Percentiles rank a stretch among this genome's conserved stretches.
Evolutionary conservation across 257 asterid genomes (phyloP).

Genomic region (Solanum paucissectum): DNA sequence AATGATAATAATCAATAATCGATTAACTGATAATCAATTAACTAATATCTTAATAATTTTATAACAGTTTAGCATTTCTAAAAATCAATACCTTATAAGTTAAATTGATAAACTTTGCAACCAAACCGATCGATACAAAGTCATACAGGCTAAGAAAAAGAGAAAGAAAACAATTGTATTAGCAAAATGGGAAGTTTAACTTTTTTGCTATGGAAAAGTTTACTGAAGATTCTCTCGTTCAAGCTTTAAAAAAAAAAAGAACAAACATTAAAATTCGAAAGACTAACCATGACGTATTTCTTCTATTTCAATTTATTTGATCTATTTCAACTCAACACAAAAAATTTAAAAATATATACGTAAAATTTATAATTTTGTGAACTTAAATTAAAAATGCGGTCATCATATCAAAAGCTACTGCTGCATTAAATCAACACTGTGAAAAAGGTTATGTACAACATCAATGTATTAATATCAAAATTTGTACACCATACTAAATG

Average conservation of each 20-base stretch:
- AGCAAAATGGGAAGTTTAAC: too few relatives aligned
- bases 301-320: not conserved
- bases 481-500: constrained; percentile 18
- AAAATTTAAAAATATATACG: too few relatives aligned
- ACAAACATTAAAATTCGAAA: not conserved
- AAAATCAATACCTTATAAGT: not conserved
- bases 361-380: not conserved
- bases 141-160: not conserved
- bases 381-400: not conserved
- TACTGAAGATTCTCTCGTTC: too few relatives aligned
- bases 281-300: not conserved
- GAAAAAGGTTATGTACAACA: constrained; percentile 5
- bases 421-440: not conserved
- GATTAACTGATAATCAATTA: too few relatives aligned
- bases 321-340: not conserved
- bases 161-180: not conserved
- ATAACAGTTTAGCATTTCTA: too few relatives aligned
- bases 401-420: not conserved
- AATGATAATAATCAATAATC: too few relatives aligned
- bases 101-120: too few relatives aligned
- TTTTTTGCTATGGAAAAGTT: too few relatives aligned
- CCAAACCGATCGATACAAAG: too few relatives aligned
- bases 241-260: too few relatives aligned
- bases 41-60: too few relatives aligned
- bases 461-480: constrained; percentile 6